phyloP scores from a whole-genome alignment of 2,329 filamentous ascomycete species.

The Penicillium brevicompactum region DNA sequence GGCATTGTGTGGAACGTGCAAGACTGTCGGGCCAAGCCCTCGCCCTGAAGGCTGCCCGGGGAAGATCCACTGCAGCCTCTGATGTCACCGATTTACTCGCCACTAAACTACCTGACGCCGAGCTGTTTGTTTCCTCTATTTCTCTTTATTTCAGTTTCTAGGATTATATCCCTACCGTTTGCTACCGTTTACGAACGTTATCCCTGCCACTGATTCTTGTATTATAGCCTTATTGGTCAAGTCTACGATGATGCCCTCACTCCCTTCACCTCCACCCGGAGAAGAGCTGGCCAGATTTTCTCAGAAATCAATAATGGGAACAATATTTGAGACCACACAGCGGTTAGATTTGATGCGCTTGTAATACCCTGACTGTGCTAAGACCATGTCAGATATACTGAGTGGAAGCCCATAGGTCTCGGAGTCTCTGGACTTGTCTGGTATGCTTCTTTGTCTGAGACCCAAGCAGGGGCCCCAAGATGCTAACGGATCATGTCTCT shows the following conservation, averaged over 20 bases:
- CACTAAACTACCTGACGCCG: neutral
- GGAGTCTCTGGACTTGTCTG: slow-evolving; percentile 97
- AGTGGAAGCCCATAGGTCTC: slow-evolving; percentile 97
- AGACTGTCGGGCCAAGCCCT: neutral
- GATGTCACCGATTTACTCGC: slow-evolving; percentile 4
- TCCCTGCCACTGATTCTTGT: neutral
- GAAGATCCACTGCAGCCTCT: slow-evolving; percentile 3
- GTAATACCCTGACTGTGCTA: neutral
- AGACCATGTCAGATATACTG: slow-evolving; percentile 73
- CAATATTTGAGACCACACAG: slow-evolving; percentile 98
- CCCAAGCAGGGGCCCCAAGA: neutral
- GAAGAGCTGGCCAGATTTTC: slow-evolving; percentile 92
- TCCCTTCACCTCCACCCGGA: slow-evolving; percentile 8
- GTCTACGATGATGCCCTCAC: neutral
- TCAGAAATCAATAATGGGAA: slow-evolving; percentile 97
- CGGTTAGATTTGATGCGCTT: slow-evolving; percentile 59
- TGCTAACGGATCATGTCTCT: neutral
- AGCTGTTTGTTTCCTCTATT: neutral
- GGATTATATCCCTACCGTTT: neutral
- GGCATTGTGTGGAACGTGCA: neutral
- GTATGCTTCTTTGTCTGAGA: slow-evolving; percentile 55
- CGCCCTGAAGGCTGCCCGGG: neutral
- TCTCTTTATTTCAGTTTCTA: neutral
- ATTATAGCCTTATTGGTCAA: neutral
- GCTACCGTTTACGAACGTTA: neutral